A percentile compares a stretch with the other conserved stretches of the same genome.
Conservation (phyloP, 768 basidiomycete genomes). For the Panaeolus cyanescens region DNA sequence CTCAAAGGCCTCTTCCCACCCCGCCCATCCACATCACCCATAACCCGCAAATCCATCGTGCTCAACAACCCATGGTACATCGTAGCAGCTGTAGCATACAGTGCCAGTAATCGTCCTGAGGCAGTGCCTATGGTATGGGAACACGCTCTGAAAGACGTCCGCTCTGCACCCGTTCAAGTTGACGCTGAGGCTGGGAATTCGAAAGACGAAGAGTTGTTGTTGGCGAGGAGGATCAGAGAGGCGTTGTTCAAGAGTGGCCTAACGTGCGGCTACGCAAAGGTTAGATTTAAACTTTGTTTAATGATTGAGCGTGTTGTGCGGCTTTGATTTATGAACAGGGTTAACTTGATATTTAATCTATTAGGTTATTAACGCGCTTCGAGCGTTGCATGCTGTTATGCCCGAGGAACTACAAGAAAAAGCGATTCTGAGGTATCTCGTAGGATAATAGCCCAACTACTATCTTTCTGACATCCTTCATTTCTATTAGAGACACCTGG, state of each 20-base stretch:
- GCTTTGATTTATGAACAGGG: neutral
- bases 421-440: conserved; percentile 45
- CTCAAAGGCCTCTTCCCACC: neutral
- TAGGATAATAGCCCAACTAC: neutral
- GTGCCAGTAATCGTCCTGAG: conserved; percentile 59
- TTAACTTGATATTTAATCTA: neutral
- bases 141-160: conserved; percentile 47
- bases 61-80: conserved; percentile 58
- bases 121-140: conserved; percentile 57
- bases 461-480: neutral
- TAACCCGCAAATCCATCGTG: neutral
- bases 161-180: conserved; percentile 18
- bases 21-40: neutral
- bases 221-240: conserved; percentile 62
- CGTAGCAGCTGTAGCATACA: conserved; percentile 56
- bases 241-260: conserved; percentile 63
- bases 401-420: conserved; percentile 55
- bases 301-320: too few species aligned
- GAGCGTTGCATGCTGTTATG: conserved; percentile 49
- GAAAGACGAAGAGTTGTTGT: conserved; percentile 33
- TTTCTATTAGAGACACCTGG: conserved; percentile 43
- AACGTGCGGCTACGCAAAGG: conserved; percentile 59
- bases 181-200: conserved; percentile 7
- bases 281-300: conserved; percentile 21
- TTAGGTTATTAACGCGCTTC: conserved; percentile 61